Percentiles rank a stretch among this genome's conserved stretches.
These are phyloP conservation scores for Aspergillus costaricaensis DNA, from an alignment of 2,329 filamentous ascomycete genomes.

Conservation along the genomic window DNA sequence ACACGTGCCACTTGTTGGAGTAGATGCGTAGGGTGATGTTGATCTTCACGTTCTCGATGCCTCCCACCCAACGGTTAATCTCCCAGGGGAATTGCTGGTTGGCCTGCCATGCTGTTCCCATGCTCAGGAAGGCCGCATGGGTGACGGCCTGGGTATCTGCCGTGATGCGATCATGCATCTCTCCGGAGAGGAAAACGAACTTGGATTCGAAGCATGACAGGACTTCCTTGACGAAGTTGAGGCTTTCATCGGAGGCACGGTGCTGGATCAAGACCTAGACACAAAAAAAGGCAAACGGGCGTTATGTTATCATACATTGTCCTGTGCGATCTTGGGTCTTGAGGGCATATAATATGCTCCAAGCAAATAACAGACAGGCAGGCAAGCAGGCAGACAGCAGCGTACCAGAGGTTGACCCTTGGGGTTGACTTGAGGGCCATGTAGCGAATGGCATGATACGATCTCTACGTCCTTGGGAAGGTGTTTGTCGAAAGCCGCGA, in stretches of 20 bases:
- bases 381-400: neutral
- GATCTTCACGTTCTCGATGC: constrained; percentile 99
- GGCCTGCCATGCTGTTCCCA: constrained; percentile 97
- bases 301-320: constrained; percentile 17
- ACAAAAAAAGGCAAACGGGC: neutral
- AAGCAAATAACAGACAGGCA: neutral
- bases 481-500: constrained; percentile 86
- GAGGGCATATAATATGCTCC: too few relatives aligned
- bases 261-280: constrained; percentile 80
- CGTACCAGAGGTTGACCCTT: constrained; percentile 83
- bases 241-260: constrained; percentile 74
- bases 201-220: constrained; percentile 83
- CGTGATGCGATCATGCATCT: constrained; percentile 92
- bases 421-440: constrained; percentile 87
- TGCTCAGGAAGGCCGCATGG: constrained; percentile 92
- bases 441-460: constrained; percentile 92
- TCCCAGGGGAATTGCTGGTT: constrained; percentile 98
- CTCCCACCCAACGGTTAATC: constrained; percentile 88
- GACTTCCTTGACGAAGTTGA: constrained; percentile 76
- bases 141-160: constrained; percentile 98
- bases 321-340: constrained; percentile 12
- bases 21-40: constrained; percentile 98
- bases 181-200: constrained; percentile 81
- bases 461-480: constrained; percentile 88
- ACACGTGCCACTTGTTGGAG: constrained; percentile 99